Percentiles rank a stretch among this genome's conserved stretches.
Conservation (phyloP, 345 rosid genomes). For the Eucalyptus cloeziana region DNA sequence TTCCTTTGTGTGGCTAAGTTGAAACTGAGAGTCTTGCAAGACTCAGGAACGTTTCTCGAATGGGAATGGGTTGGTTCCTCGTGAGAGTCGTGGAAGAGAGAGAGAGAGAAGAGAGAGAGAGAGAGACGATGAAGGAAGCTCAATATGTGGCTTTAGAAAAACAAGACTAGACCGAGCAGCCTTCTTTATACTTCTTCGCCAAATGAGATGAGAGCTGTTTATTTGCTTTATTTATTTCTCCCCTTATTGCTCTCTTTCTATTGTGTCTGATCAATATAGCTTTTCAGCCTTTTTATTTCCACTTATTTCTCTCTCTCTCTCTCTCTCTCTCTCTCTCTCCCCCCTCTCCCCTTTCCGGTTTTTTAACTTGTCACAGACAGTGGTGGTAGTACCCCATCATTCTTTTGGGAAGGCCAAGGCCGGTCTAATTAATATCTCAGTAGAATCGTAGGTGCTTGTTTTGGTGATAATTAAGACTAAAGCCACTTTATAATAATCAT, state of each 20-base stretch:
- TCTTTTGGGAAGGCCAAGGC: background rate
- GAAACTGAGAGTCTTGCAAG: background rate
- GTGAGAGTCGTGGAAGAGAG: background rate
- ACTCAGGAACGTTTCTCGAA: background rate
- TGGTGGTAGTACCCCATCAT: background rate
- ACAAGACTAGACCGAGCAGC: constrained; percentile 11
- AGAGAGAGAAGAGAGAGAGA: background rate
- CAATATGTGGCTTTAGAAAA: constrained; percentile 13
- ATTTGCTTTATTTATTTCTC: constrained; percentile 6
- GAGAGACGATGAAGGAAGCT: background rate
- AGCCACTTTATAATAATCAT: constrained; percentile 7
- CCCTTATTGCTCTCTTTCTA: constrained; percentile 9
- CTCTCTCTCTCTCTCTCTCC: background rate
- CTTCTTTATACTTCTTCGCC: constrained; percentile 29
- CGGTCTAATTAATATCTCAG: background rate
- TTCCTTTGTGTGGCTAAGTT: background rate
- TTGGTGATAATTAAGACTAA: constrained; percentile 1
- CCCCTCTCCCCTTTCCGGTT: no score
- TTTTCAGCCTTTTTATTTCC: constrained; percentile 14
- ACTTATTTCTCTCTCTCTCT: background rate
- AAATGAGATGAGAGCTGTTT: background rate
- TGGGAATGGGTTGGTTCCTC: background rate
- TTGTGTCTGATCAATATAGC: background rate
- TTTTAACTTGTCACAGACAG: background rate
- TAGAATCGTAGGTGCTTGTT: constrained; percentile 1